Base-by-base conservation (phyloP, 2,329 filamentous ascomycete genomes). In the Pyrenophora tritici-repentis region DNA sequence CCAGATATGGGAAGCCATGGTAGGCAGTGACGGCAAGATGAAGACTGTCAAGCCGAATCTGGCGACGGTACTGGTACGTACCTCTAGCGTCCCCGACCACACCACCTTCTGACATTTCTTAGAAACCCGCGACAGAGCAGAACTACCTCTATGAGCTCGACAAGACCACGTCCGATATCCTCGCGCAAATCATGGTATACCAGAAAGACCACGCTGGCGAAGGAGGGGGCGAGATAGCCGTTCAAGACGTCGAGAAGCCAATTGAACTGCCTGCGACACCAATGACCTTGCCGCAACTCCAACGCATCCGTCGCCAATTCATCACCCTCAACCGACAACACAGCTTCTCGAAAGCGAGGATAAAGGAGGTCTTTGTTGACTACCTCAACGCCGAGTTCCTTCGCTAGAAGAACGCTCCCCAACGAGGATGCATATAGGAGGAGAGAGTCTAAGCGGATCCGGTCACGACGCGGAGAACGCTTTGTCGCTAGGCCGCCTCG, bases 111-210 rank as follows among this genome's bases (percentile, higher is more conserved):
- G 20, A 62, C 31, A 10, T 10, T 7, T 18, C 31, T 13, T 45
- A 79, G 74, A 90, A 79, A 79, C 86, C 69, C 64, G 85, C 75
- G 70, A 86, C 68, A 0, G 80, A 81, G 65, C 78, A 83, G 48
- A 88, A 92, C 67, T 92, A 91, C 70, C 79, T 95, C 44, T 91
- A 94, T 70, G 81, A 90, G 53, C 79, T 95, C 18, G 90, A 95
- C 73, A 84, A 84, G 57, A 86, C 86, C 68, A 93, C 90, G 6
- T 90, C 91, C 61, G 87, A 88, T 46, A 83, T 95, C 24, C 81
- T 94, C 45, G 84, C 85, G 61, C 79, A 80, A 48, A 85, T 95
- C 32, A 73, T 89, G 49, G 84, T 87, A 40, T 86, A 84, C 76
- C 84, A 89, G 68, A 81, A 83, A 53, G 80, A 85, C 49, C 86